Evolutionary conservation across 345 rosid genomes (phyloP), one percentile per base, ranked within the genome.

Genomic region (Raphanus sativus): DNA sequence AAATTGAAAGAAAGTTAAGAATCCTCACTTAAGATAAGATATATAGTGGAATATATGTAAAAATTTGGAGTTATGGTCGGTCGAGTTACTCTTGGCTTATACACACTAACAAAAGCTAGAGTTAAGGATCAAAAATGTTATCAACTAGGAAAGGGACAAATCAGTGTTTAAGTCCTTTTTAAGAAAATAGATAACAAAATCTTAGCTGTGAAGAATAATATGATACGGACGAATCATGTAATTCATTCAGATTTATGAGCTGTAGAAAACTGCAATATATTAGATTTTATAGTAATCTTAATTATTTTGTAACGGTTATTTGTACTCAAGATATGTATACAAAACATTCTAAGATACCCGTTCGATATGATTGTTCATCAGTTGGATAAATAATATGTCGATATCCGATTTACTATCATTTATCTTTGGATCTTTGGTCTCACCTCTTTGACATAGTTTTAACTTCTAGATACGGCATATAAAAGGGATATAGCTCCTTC

Each of bases 141-240:
- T 52, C 62, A 54, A 52, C 42, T 52, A 3, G 12, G 29, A 30
- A 17, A 69, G 2, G 38, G 25, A 69, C 30, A 30, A 52, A n/a
- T 25, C 13, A 56, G 45, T 34, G 64, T 56, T 56, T 70, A 11
- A 28, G 59, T 67, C 25, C 28, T 67, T 8, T 48, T 26, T 67
- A 10, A 3, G 9, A 42, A 42, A 26, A 26, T 2, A 7, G 12
- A 55, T 55, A 56, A 25, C 29, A 24, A 33, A 36, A 58, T 24
- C 34, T 70, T 56, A 58, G 74, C 34, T 56, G 65, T 36, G 55
- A 24, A 70, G 64, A 70, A 70, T 56, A 33, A 48, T 69, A 34
- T 70, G 33, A 70, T 56, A 29, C 52, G 34, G 74, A 70, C 74
- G 64, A 70, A 70, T 58, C 50, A 70, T 34, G 52, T 33, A 17